A percentile compares a stretch with the other conserved stretches of the same genome.
phyloP scores from a whole-genome alignment of 805 yeast genomes.

The Monosporozyma solicola region DNA sequence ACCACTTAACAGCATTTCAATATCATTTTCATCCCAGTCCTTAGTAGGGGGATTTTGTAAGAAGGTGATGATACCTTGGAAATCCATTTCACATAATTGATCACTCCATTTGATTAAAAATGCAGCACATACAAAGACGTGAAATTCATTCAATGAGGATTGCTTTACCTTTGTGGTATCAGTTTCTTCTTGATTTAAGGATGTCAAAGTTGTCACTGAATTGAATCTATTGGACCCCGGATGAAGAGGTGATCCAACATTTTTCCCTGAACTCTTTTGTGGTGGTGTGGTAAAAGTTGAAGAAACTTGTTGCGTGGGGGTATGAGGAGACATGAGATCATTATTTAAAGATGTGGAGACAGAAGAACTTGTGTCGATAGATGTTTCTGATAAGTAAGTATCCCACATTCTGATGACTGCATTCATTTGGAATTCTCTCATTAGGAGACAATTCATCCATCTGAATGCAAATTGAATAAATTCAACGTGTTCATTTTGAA shows the following conservation, averaged over 20 bases:
- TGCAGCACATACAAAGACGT: constrained; percentile 96
- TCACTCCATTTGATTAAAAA: constrained; percentile 82
- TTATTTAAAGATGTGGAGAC: constrained; percentile 7
- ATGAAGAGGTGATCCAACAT: neutral
- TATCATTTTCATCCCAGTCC: constrained; percentile 79
- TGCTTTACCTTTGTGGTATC: constrained; percentile 13
- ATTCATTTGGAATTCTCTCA: constrained; percentile 80
- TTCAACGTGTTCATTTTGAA: constrained; percentile 76
- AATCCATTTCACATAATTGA: constrained; percentile 73
- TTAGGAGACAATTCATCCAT: constrained; percentile 96
- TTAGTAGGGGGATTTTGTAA: constrained; percentile 84
- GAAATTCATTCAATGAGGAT: constrained; percentile 63
- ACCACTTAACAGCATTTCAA: constrained; percentile 86
- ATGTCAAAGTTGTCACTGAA: neutral
- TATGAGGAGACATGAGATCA: constrained; percentile 13
- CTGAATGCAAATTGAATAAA: constrained; percentile 92
- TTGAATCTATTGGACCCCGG: neutral
- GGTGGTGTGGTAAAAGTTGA: constrained; percentile 16
- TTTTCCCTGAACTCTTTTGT: constrained; percentile 1
- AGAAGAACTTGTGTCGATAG: constrained; percentile 26
- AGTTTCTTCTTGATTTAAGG: constrained; percentile 6
- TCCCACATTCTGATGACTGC: constrained; percentile 96
- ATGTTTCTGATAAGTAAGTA: constrained; percentile 68
- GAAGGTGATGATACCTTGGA: constrained; percentile 88
- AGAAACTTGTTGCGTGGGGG: constrained; percentile 15